Conservation (phyloP, 345 rosid species). For the Bretschneidera sinensis region DNA sequence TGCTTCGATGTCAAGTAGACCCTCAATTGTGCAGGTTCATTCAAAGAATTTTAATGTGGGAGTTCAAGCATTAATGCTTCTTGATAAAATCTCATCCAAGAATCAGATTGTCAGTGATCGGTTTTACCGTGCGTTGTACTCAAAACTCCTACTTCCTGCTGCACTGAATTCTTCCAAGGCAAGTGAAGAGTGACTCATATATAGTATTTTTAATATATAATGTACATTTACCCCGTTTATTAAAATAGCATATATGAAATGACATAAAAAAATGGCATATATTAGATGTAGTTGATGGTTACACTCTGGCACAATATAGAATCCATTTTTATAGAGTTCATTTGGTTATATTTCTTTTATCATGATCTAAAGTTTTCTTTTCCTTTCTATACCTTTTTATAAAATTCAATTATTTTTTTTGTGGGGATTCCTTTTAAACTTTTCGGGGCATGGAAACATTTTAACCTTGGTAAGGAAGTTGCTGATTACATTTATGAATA, state of each 20-base stretch:
- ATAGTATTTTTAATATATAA: too few species aligned
- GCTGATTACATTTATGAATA: too few species aligned
- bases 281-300: too few species aligned
- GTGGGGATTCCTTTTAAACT: too few species aligned
- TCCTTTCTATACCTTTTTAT: too few species aligned
- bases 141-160: slow-evolving; percentile 87
- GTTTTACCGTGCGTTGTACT: slow-evolving; percentile 88
- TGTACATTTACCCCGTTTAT: neutral
- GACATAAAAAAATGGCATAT: too few species aligned
- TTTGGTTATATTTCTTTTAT: neutral
- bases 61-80: slow-evolving; percentile 92
- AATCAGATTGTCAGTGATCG: slow-evolving; percentile 93
- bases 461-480: too few species aligned
- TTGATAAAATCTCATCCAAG: slow-evolving; percentile 92
- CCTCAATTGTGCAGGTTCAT: slow-evolving; percentile 61
- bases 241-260: too few species aligned
- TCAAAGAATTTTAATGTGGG: slow-evolving; percentile 91
- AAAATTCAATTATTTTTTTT: too few species aligned
- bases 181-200: slow-evolving; percentile 24
- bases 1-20: slow-evolving; percentile 7
- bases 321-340: neutral
- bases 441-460: too few species aligned
- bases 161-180: slow-evolving; percentile 95
- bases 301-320: too few species aligned
- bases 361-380: too few species aligned